phyloP scores from a whole-genome alignment of 2,329 filamentous ascomycete genomes.

The Coniochaeta sp. region DNA sequence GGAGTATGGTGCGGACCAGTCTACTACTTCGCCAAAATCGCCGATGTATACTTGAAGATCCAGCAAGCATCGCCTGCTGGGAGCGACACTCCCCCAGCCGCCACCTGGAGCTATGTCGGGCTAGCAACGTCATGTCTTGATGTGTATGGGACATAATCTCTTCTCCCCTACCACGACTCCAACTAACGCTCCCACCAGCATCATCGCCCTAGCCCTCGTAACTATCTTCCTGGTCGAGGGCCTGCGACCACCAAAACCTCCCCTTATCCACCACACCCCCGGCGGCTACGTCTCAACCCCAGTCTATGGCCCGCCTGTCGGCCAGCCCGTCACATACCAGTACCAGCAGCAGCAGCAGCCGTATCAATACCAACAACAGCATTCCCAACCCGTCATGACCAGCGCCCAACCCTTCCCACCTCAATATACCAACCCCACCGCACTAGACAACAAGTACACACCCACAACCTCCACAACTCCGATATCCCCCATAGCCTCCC shows the following conservation, averaged over 20 bases:
- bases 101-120: constrained; percentile 12
- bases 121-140: constrained; percentile 9
- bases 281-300: neutral
- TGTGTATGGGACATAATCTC: constrained; percentile 7
- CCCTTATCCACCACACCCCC: neutral
- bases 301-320: neutral
- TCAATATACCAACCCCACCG: neutral
- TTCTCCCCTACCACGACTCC: too few species aligned
- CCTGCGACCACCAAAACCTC: neutral
- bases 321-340: neutral
- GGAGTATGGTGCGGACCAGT: constrained; percentile 12
- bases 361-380: neutral
- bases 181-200: neutral
- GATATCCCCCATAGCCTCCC: constrained; percentile 3
- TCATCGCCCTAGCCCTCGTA: constrained; percentile 16
- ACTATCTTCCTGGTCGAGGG: constrained; percentile 10
- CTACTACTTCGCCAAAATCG: constrained; percentile 9
- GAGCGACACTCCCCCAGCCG: neutral
- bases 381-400: neutral
- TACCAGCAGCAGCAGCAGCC: neutral
- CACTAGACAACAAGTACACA: neutral
- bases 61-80: neutral
- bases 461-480: constrained; percentile 5
- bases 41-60: constrained; percentile 4
- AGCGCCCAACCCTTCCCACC: neutral